These are phyloP conservation scores for Lyophyllum atratum DNA, from an alignment of 768 basidiomycete genomes.

Conservation along the genomic window DNA sequence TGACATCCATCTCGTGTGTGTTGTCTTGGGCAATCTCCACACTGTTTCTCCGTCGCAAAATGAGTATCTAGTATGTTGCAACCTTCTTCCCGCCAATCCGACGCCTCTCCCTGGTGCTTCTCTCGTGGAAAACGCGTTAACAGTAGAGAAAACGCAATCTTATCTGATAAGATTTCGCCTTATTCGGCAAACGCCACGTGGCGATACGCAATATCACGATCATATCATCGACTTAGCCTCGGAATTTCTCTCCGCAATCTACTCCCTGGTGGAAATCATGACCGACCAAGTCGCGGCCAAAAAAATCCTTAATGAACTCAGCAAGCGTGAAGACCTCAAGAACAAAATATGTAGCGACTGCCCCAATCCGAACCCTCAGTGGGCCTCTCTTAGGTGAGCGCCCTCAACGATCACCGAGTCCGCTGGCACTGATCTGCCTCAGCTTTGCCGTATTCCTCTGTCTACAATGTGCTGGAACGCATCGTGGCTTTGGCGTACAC, in stretches of 20 bases:
- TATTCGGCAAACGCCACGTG: not conserved
- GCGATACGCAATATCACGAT: not conserved
- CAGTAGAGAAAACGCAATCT: not conserved
- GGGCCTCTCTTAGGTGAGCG: conserved; percentile 80
- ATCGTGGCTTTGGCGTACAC: conserved; percentile 93
- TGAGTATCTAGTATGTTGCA: not conserved
- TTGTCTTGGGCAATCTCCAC: not conserved
- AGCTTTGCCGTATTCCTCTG: conserved; percentile 91
- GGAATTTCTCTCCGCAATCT: not conserved
- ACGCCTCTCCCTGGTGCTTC: not conserved
- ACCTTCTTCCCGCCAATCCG: not conserved
- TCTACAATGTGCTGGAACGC: conserved; percentile 82
- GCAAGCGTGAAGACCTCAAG: conserved; percentile 66
- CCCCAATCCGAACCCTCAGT: conserved; percentile 89
- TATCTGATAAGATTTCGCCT: conserved; percentile 12
- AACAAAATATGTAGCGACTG: conserved; percentile 87
- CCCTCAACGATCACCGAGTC: conserved; percentile 1
- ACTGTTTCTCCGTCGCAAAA: not conserved
- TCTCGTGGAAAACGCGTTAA: not conserved
- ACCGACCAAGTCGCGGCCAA: conserved; percentile 67
- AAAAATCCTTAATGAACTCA: conserved; percentile 73
- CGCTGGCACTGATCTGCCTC: conserved; percentile 17
- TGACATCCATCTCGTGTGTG: not conserved
- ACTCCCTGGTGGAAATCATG: conserved; percentile 31
- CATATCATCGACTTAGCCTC: not conserved